phyloP scores from a whole-genome alignment of 1,284 basidiomycete species.

The Microbotryum violaceum region DNA sequence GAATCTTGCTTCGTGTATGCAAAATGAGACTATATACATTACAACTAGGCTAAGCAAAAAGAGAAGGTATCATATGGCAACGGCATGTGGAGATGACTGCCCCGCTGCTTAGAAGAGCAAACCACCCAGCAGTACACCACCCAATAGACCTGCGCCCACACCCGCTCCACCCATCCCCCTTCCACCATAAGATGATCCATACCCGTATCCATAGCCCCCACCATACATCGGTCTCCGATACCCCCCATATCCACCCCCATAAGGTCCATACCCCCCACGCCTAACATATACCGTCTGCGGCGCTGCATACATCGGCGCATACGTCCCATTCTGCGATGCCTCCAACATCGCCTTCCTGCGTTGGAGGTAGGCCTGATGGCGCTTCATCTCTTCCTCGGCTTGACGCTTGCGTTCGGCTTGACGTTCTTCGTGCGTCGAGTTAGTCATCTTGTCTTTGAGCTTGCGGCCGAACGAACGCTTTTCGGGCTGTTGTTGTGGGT shows the following conservation, averaged over 20 bases:
- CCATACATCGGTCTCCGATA: conserved; percentile 11
- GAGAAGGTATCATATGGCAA: too few relatives aligned
- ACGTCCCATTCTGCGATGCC: conserved; percentile 9
- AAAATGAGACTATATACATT: not conserved
- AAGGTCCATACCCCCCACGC: conserved; percentile 4
- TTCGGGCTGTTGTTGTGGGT: conserved; percentile 3
- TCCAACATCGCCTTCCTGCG: conserved; percentile 15
- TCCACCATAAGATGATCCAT: conserved; percentile 5
- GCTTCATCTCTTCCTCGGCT: conserved; percentile 31
- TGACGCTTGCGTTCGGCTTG: conserved; percentile 31
- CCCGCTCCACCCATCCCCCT: not conserved
- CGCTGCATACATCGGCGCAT: conserved; percentile 12
- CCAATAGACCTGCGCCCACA: conserved; percentile 1
- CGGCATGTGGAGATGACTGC: not conserved
- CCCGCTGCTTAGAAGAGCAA: conserved; percentile 3
- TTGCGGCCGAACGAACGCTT: conserved; percentile 33
- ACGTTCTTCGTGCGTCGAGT: conserved; percentile 36
- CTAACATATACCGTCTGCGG: not conserved
- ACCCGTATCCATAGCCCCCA: conserved; percentile 16
- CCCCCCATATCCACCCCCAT: not conserved
- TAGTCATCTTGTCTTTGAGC: conserved; percentile 39
- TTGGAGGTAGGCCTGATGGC: conserved; percentile 26
- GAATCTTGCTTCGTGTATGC: too few relatives aligned
- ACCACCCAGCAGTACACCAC: conserved; percentile 5
- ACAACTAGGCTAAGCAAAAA: too few relatives aligned